Base-by-base conservation (phyloP, 768 basidiomycete species). In the Clitopilus hobsonii region DNA sequence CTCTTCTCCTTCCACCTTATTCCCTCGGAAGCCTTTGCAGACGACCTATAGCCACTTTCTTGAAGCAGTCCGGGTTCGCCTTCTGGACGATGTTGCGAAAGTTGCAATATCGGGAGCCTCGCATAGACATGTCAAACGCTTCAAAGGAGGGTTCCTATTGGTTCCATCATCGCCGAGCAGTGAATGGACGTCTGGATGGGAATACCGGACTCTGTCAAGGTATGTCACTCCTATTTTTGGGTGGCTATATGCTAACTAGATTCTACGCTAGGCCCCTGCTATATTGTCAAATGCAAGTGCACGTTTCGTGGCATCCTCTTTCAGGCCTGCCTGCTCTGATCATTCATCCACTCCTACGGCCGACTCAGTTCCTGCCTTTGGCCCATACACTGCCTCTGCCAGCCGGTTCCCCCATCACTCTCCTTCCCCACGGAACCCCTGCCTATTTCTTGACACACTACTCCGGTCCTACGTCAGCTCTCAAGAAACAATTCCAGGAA, bases 361-460 rank as follows among this genome's bases (percentile, higher is more conserved):
- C 80, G 5, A 87, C 88, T 1, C 76, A 80, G 18, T 82, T 83
- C 61, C 69, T 85, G 45, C 79, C 84, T 7, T 70, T 91, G 1
- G 58, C 67, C 16, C 58, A 67, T 22, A 61, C 65, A 23, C 67
- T 78, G 11, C 80, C 83, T 20, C 64, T 82, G 16, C 65, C 77
- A 24, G 66, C 82, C 8, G 89, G 89, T 7, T 77, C 84, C 10
- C 88, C 89, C 7, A 84, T 92, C 51, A 77, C 74, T 8, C 74
- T 93, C 3, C 75, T 91, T 18, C 90, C 90, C 4, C 78, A 83
- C 57, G 85, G 81, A 26, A 83, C 80, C 3, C 88, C 90, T 1
- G 89, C 89, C 2, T 88, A 85, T 67, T 88, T 81, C 60, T 72
- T 91, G 36, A 75, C 83, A n/a, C 67, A 73, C n/a, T 92, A 90